Conservation (phyloP, 257 asterid species). For the Solanum clarkiae region DNA sequence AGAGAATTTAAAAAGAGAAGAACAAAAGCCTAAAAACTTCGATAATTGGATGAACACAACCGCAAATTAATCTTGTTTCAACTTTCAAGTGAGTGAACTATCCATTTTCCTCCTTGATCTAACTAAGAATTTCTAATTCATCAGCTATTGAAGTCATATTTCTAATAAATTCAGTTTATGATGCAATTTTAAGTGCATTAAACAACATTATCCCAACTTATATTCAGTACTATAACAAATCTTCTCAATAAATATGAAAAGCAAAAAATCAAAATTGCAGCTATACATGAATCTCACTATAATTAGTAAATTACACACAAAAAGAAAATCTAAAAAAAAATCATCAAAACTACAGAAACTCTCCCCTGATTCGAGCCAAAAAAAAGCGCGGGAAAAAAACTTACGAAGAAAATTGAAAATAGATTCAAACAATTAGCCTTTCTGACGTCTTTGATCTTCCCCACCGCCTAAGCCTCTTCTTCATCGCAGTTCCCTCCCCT, state of each 20-base stretch:
- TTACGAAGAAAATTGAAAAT: neutral
- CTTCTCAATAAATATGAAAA: neutral
- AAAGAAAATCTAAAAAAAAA: too few species aligned
- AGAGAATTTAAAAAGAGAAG: neutral
- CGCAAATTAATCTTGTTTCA: neutral
- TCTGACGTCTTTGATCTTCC: neutral
- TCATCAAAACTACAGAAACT: neutral
- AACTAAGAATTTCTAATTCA: neutral
- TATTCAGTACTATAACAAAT: neutral
- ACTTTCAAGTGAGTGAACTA: neutral
- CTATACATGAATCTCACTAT: neutral
- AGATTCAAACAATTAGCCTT: neutral
- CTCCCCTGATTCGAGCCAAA: neutral
- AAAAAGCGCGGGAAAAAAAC: neutral
- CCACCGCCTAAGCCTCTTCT: neutral
- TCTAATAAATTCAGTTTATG: neutral
- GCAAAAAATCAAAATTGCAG: neutral
- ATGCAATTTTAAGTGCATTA: neutral
- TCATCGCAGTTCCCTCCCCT: neutral
- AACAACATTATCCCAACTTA: neutral
- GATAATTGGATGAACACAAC: neutral
- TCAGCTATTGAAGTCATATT: neutral
- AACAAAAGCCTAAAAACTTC: neutral
- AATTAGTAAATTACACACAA: neutral
- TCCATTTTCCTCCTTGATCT: neutral